These are phyloP conservation scores for Metschnikowia dekortorum DNA, from an alignment of 805 yeast genomes.

Conservation along the genomic window DNA sequence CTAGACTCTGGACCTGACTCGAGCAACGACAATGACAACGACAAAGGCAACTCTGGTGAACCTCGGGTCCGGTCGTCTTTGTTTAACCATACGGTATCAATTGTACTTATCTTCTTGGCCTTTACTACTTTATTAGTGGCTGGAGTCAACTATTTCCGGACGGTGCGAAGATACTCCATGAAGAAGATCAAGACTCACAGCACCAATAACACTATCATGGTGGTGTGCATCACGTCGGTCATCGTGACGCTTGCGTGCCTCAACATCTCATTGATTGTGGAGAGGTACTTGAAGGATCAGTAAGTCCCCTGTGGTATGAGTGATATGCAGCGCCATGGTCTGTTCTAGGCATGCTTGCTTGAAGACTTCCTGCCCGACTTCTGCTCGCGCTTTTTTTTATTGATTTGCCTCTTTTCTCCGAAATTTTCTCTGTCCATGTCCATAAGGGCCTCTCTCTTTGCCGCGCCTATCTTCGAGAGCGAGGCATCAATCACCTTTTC, in stretches of 20 bases:
- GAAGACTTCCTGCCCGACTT: slow-evolving; percentile 1
- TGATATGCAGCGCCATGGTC: background rate
- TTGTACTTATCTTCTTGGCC: slow-evolving; percentile 34
- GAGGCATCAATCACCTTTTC: slow-evolving; percentile 70
- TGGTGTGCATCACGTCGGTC: slow-evolving; percentile 28
- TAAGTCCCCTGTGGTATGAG: background rate
- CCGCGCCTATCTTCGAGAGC: slow-evolving; percentile 65
- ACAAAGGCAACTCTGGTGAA: background rate
- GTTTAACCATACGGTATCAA: slow-evolving; percentile 26
- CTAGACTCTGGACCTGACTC: slow-evolving; percentile 27
- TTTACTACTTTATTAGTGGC: slow-evolving; percentile 35
- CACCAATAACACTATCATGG: slow-evolving; percentile 27
- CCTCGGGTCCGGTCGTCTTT: slow-evolving; percentile 2
- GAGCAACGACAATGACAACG: background rate
- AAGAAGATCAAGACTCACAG: slow-evolving; percentile 38
- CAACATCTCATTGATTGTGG: slow-evolving; percentile 26
- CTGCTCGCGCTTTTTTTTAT: slow-evolving; percentile 36
- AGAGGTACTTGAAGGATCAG: slow-evolving; percentile 8
- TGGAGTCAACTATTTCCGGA: slow-evolving; percentile 38
- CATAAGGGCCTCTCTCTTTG: slow-evolving; percentile 86
- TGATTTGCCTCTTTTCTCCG: slow-evolving; percentile 64
- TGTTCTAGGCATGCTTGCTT: background rate
- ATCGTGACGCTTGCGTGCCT: slow-evolving; percentile 34
- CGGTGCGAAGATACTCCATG: slow-evolving; percentile 42
- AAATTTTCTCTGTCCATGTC: slow-evolving; percentile 91